phyloP scores from a whole-genome alignment of 2,329 filamentous ascomycete genomes.

The Fusarium sp. region DNA sequence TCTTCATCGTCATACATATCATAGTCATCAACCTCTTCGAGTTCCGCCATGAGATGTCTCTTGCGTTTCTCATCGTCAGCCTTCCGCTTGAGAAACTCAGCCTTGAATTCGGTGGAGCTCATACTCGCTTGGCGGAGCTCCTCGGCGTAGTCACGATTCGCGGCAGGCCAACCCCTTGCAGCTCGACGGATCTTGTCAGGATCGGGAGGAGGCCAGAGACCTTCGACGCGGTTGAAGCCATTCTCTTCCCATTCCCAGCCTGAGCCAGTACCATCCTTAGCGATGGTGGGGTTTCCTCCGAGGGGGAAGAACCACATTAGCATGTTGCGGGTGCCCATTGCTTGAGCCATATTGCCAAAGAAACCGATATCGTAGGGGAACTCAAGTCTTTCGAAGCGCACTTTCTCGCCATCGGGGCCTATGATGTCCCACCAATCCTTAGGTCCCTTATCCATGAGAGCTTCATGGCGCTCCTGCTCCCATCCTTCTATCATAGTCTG shows the following conservation, averaged over 20 bases:
- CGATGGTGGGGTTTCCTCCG: conserved; percentile 58
- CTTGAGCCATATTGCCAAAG: conserved; percentile 76
- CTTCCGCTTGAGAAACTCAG: conserved; percentile 61
- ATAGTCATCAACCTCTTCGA: conserved; percentile 67
- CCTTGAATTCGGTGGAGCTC: conserved; percentile 56
- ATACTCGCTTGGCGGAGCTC: conserved; percentile 48
- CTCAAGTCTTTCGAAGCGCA: conserved; percentile 71
- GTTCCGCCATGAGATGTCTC: conserved; percentile 56
- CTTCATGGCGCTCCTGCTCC: conserved; percentile 73
- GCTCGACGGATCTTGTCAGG: conserved; percentile 66
- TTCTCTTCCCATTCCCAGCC: conserved; percentile 78
- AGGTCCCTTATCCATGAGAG: conserved; percentile 59
- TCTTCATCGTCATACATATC: conserved; percentile 66
- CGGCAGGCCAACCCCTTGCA: conserved; percentile 51
- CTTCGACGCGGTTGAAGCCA: conserved; percentile 73
- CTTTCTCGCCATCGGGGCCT: conserved; percentile 48
- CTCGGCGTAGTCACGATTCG: conserved; percentile 46
- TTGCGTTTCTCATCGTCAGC: conserved; percentile 55
- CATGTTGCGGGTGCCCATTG: conserved; percentile 75
- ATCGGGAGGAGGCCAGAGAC: conserved; percentile 71
- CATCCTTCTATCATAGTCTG: conserved; percentile 84
- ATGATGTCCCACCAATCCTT: conserved; percentile 56
- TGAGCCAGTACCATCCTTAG: conserved; percentile 48
- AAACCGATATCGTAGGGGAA: conserved; percentile 86
- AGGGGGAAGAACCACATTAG: conserved; percentile 77